Evolutionary conservation across 495 filamentous ascomycete species (phyloP).

Genomic region (Aspergillus haitiensis): DNA sequence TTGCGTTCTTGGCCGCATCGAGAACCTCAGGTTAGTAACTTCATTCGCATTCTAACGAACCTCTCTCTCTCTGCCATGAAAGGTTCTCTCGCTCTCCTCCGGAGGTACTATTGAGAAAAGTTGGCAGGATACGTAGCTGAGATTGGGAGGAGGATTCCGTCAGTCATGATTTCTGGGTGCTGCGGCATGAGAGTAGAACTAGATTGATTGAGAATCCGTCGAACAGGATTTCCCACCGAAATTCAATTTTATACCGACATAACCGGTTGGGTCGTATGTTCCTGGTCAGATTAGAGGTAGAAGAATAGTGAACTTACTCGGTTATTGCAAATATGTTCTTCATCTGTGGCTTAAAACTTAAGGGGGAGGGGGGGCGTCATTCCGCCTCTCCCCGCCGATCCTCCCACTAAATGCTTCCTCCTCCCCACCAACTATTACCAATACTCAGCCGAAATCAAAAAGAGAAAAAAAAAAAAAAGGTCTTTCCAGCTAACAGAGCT

Average conservation of each 20-base stretch:
- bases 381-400: conserved; percentile 2
- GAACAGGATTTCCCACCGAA: no score
- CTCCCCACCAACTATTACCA: not conserved
- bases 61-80: no score
- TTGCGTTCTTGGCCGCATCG: not conserved
- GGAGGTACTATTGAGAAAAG: no score
- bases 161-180: no score
- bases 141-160: no score
- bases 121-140: no score
- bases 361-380: not conserved
- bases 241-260: no score
- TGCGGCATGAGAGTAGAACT: no score
- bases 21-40: not conserved
- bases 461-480: conserved; percentile 1
- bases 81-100: no score
- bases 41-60: no score
- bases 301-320: not conserved
- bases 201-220: no score
- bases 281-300: not conserved
- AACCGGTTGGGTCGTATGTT: no score
- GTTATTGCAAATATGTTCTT: not conserved
- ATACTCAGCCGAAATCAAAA: not conserved
- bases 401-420: conserved; percentile 4
- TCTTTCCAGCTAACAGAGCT: not conserved
- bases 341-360: conserved; percentile 1